These are phyloP conservation scores for Fusarium kyushuense DNA, from an alignment of 2,329 filamentous ascomycete genomes.

Conservation along the genomic window DNA sequence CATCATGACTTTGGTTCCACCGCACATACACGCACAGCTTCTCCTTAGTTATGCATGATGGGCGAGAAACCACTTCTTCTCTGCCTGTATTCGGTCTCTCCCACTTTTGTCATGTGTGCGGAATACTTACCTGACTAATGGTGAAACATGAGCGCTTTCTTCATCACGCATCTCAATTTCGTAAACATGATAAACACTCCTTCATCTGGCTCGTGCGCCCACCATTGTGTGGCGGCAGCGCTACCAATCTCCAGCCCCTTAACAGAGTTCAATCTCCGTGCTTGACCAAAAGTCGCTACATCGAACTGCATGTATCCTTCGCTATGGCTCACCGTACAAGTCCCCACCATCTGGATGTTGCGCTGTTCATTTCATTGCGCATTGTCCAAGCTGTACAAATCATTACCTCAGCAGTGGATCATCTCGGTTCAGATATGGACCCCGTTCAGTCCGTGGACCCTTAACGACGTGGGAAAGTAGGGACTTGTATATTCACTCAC, in stretches of 20 bases:
- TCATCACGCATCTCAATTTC: constrained; percentile 10
- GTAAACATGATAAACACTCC: constrained; percentile 26
- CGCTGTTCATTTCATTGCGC: constrained; percentile 26
- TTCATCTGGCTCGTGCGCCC: constrained; percentile 37
- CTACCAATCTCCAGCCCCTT: constrained; percentile 47
- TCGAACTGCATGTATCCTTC: constrained; percentile 38
- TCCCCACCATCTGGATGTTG: constrained; percentile 15
- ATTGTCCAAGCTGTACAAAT: constrained; percentile 28
- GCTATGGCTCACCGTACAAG: constrained; percentile 36
- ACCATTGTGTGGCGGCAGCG: constrained; percentile 39
- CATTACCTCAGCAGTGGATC: constrained; percentile 40
- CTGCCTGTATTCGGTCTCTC: neutral
- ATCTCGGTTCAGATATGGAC: constrained; percentile 4
- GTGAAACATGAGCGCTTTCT: constrained; percentile 27
- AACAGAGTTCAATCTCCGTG: constrained; percentile 44
- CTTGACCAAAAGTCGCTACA: constrained; percentile 29
- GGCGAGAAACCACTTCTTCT: constrained; percentile 1
- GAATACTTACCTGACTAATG: constrained; percentile 1
- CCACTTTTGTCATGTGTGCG: neutral
- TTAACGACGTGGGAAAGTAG: constrained; percentile 30
- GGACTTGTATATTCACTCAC: constrained; percentile 13
- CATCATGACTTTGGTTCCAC: constrained; percentile 32
- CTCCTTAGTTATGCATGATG: constrained; percentile 20
- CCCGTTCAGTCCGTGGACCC: constrained; percentile 22
- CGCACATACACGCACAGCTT: constrained; percentile 21